These are phyloP conservation scores for Nidula microcarpa DNA, from an alignment of 768 basidiomycete genomes.

Conservation along the genomic window DNA sequence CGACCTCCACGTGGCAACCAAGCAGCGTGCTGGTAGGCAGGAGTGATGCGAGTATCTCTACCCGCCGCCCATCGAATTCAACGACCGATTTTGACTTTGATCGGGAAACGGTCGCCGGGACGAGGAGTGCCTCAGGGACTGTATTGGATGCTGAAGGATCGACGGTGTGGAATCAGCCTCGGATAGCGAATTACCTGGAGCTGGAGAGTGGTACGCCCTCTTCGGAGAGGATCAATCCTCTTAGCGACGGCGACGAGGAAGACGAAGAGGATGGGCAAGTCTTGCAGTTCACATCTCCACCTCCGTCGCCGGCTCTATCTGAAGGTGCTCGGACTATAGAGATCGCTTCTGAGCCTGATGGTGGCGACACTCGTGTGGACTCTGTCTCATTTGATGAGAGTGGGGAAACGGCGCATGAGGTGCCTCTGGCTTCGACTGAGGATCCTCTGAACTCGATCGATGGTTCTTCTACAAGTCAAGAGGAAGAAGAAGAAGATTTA, in stretches of 20 bases:
- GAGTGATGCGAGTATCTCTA: background rate
- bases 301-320: slow-evolving; percentile 21
- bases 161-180: slow-evolving; percentile 63
- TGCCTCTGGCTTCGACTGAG: background rate
- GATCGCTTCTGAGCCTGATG: slow-evolving; percentile 27
- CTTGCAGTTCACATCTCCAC: slow-evolving; percentile 11
- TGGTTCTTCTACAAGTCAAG: background rate
- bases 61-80: background rate
- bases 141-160: slow-evolving; percentile 20
- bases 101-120: background rate
- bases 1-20: background rate
- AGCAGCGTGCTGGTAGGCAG: background rate
- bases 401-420: slow-evolving; percentile 3
- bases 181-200: slow-evolving; percentile 55
- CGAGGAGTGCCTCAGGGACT: background rate
- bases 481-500: background rate
- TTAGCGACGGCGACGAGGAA: slow-evolving; percentile 4
- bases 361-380: background rate
- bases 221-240: slow-evolving; percentile 11
- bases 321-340: slow-evolving; percentile 38
- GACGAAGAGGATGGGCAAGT: slow-evolving; percentile 7
- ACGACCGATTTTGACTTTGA: background rate
- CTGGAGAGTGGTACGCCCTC: slow-evolving; percentile 16
- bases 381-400: background rate
- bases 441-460: background rate